phyloP scores from a whole-genome alignment of 495 filamentous ascomycete species.

The Penicillium argentinense region DNA sequence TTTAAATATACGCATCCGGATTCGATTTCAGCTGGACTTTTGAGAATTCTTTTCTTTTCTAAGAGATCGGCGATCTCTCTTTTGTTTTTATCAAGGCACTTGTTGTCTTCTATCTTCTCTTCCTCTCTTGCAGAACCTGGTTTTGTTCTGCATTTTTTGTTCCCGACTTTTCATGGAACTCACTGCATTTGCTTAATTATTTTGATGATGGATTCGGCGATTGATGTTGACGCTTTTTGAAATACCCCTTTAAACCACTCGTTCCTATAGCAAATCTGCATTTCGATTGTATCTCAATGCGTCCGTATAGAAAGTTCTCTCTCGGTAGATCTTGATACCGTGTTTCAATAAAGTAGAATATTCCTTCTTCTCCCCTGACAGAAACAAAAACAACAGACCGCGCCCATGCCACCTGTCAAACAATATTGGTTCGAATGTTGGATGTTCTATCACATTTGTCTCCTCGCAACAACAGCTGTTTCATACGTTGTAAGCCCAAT shows the following conservation, averaged over 20 bases:
- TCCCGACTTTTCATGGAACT: neutral
- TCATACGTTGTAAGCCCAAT: constrained; percentile 36
- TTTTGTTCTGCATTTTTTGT: constrained; percentile 3
- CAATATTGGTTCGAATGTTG: too few relatives aligned
- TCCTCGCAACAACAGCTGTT: constrained; percentile 28
- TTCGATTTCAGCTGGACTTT: neutral
- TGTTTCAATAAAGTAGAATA: neutral
- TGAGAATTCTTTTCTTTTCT: neutral
- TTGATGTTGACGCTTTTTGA: constrained; percentile 5
- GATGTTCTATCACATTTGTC: too few relatives aligned
- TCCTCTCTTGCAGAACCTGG: neutral
- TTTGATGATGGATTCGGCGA: neutral
- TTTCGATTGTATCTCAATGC: constrained; percentile 4
- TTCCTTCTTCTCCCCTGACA: neutral
- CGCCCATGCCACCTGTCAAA: too few relatives aligned
- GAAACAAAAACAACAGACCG: neutral
- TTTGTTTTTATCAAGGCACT: neutral
- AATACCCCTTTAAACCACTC: constrained; percentile 7
- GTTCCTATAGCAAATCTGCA: constrained; percentile 9
- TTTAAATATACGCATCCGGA: neutral
- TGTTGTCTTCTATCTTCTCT: constrained; percentile 1
- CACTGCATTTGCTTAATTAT: constrained; percentile 2
- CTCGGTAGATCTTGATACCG: neutral
- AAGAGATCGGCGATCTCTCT: constrained; percentile 8
- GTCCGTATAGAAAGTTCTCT: neutral